Evolutionary conservation across 495 filamentous ascomycete genomes (phyloP), one percentile per base, ranked within the genome.

Genomic region (Glarea lozoyensis): DNA sequence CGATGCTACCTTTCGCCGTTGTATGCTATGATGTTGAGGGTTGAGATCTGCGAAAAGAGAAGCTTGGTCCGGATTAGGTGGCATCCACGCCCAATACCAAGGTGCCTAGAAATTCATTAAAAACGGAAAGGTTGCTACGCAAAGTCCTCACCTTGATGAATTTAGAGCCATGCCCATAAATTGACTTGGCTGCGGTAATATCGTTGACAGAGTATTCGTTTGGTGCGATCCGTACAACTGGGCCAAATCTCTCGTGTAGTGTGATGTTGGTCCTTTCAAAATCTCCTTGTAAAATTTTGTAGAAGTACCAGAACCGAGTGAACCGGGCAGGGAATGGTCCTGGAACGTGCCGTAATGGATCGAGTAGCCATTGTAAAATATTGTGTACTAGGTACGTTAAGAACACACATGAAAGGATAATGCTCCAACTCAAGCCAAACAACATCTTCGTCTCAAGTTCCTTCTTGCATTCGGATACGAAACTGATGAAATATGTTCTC

Each of bases 271-370:
- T 64, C 6, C 56, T 36, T 20, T 77, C 61, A 38, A 72, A 71
- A 10, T 59, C 46, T 10, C 71, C 68, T 6, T 53, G 47, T 15
- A 55, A 58, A 16, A 74, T 54, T 7, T 56, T 60, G 2, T 57
- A 53, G 38, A 76, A 67, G 44, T 72, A 73, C 75, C 78, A 82
- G 15, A 73, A 48, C 18, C 69, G 64, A 5, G 71, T 75, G 48
- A 79, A 70, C 1, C 69, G 66, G 15, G 78, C 66, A 33, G 68
- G 57, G 30, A 64, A 61, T 0, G 76, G 78, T 11, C 75, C 76
- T 0, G 69, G 67, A 37, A 82, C 59, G 20, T 61, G 49, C 15
- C 59, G 56, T 1, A 79, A 61, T n/a, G 53, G 51, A 42, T 54
- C 47, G 12, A 46, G 43, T n/a, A n/a, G n/a, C n/a, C n/a, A n/a